phyloP scores from a whole-genome alignment of 176 grass and related monocot species.

The Phoenix roebelenii region DNA sequence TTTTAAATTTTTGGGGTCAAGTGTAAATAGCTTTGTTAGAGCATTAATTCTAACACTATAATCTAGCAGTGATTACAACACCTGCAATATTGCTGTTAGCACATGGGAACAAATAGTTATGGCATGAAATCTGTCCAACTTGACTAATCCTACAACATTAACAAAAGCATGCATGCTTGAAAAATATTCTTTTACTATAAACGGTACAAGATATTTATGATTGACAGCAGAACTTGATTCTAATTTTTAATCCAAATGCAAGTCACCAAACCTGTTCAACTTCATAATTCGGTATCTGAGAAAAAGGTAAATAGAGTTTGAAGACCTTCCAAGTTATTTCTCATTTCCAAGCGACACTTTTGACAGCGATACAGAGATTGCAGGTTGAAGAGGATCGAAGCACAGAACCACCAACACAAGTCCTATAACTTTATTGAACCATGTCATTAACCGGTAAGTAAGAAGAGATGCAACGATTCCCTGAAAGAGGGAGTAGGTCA shows the following conservation, averaged over 20 bases:
- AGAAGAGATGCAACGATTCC: constrained; percentile 74
- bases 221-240: no score
- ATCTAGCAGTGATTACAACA: constrained; percentile 55
- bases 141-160: no score
- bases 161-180: no score
- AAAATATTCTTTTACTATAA: no score
- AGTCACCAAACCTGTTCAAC: no score
- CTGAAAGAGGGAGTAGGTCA: constrained; percentile 18
- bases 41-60: constrained; percentile 23
- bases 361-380: constrained; percentile 66
- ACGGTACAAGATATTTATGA: no score
- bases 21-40: no score
- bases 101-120: not conserved
- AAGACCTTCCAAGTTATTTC: constrained; percentile 84
- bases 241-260: no score
- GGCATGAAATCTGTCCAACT: no score
- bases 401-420: constrained; percentile 73
- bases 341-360: constrained; percentile 75
- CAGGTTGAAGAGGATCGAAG: constrained; percentile 63
- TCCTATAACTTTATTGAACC: constrained; percentile 80
- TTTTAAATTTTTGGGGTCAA: no score
- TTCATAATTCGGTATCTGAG: no score
- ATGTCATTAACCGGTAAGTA: constrained; percentile 85
- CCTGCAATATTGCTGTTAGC: constrained; percentile 57
- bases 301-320: not conserved